Evolutionary conservation across 148 eudicot genomes (phyloP), one percentile per base, ranked within the genome.

Genomic region (Silene conica): DNA sequence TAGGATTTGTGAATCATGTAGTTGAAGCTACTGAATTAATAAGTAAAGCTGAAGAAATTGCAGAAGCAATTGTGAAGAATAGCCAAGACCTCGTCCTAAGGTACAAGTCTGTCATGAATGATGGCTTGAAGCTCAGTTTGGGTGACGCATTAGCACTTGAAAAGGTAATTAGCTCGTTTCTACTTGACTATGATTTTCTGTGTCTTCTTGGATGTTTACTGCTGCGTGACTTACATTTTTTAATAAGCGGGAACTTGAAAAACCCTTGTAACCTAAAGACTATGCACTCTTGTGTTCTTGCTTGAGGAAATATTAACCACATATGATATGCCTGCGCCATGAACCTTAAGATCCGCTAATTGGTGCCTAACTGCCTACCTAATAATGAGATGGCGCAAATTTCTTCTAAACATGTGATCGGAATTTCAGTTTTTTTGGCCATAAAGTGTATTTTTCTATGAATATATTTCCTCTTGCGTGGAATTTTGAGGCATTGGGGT

Each of bases 101-200:
- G 80, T 96, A 96, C 91, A 96, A 92, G 74, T 83, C 97, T 5
- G 95, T 96, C 73, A 81, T 96, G 20, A 96, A 96, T 74, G 99
- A 96, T 73, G 99, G 99, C 16, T 71, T 89, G 73, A 96, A 90
- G 82, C 96, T 81, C 60, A 89, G 78, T 71, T 83, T 96, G 73
- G 88, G 81, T 26, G 89, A 85, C 66, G 96, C 91, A 57, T 97
- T 96, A 63, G 73, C 82, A 6, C 85, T 96, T n/a, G 99, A 96
- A 82, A 96, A 96, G 97, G 99, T 96, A 86, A 16, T 3, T n/a
- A 31, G 43, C 68, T 79, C n/a, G 8, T 71, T 13, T 41, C 55
- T 56, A 59, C 71, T 71, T 56, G 46, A 73, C 54, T 25, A 25
- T 11, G 61, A 62, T 60, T 26, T 46, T 11, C 69, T 23, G 19